phyloP scores from a whole-genome alignment of 1,284 basidiomycete genomes.

The Puccinia novopanici region DNA sequence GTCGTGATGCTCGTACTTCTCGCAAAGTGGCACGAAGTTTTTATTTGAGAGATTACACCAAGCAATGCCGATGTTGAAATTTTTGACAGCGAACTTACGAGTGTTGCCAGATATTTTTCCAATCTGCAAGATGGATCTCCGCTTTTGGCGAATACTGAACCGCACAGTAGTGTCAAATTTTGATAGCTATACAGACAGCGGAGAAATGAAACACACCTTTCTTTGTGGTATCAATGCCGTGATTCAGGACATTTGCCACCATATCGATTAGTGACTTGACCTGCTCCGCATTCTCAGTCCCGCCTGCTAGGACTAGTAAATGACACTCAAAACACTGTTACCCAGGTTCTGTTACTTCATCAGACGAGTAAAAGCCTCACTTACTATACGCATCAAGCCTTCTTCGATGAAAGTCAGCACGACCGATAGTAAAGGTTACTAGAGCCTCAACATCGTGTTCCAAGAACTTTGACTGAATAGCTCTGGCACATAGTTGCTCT shows the following conservation, averaged over 20 bases:
- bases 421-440: constrained; percentile 46
- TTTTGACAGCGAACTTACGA: constrained; percentile 9
- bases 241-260: constrained; percentile 30
- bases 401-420: constrained; percentile 48
- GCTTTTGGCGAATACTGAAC: constrained; percentile 17
- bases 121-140: constrained; percentile 48
- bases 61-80: not conserved
- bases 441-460: constrained; percentile 38
- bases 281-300: constrained; percentile 36
- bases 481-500: constrained; percentile 34
- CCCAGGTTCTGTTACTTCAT: not conserved
- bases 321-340: not conserved
- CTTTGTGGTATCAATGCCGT: constrained; percentile 43
- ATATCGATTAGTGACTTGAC: constrained; percentile 24
- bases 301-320: constrained; percentile 39
- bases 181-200: not conserved
- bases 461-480: constrained; percentile 41
- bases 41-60: not conserved
- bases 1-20: constrained; percentile 41
- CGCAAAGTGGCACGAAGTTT: not conserved
- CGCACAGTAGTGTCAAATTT: not conserved
- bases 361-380: not conserved
- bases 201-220: constrained; percentile 25
- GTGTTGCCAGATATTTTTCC: constrained; percentile 41
- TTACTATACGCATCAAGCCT: constrained; percentile 50